Percentiles rank a stretch among this genome's conserved stretches.
These are phyloP conservation scores for Lipomyces starkeyi DNA, from an alignment of 805 yeast genomes.

Conservation along the genomic window DNA sequence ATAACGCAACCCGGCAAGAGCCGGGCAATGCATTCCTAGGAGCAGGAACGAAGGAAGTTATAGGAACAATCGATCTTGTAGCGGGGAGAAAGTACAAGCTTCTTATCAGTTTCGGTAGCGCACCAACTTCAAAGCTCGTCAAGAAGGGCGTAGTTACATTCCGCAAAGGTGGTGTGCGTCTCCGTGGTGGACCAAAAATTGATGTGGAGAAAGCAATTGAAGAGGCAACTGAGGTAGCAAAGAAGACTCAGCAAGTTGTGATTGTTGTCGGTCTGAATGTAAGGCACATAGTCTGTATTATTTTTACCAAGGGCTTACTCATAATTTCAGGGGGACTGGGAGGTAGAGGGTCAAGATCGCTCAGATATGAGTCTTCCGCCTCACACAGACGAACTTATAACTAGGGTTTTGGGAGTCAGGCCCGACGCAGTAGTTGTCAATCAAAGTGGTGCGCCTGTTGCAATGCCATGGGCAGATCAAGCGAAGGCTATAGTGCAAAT, in stretches of 20 bases:
- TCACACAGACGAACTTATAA: conserved; percentile 53
- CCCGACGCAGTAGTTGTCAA: conserved; percentile 59
- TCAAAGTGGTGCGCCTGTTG: conserved; percentile 68
- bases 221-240: conserved; percentile 57
- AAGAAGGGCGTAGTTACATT: too few species aligned
- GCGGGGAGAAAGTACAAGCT: too few species aligned
- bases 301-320: too few species aligned
- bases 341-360: conserved; percentile 66
- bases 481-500: conserved; percentile 57
- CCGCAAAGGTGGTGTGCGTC: conserved; percentile 3
- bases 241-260: conserved; percentile 58
- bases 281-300: too few species aligned
- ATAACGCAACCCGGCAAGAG: too few species aligned
- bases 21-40: too few species aligned
- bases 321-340: conserved; percentile 65
- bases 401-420: conserved; percentile 54
- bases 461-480: conserved; percentile 58
- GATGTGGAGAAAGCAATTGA: conserved; percentile 22
- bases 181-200: conserved; percentile 9
- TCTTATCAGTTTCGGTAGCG: background rate
- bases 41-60: too few species aligned
- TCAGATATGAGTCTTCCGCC: conserved; percentile 58
- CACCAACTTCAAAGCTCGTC: conserved; percentile 50
- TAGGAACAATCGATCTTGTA: too few species aligned
- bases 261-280: conserved; percentile 58